These are phyloP conservation scores for Trypanosoma brucei DNA, from an alignment of 208 protist species.

Conservation along the genomic window DNA sequence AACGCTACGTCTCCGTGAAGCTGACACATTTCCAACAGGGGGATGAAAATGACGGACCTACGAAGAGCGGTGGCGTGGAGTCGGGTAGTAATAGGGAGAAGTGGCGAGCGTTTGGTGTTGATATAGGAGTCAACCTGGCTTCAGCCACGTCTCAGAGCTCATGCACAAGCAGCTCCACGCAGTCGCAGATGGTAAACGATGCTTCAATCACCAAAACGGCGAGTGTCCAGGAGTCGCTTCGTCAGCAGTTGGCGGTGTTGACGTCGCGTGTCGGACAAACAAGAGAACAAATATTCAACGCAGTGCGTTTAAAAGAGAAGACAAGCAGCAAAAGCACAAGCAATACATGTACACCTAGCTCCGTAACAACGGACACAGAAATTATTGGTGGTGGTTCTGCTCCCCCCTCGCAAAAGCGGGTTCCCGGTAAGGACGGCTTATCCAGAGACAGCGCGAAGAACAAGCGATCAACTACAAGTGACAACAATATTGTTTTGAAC, in stretches of 20 bases:
- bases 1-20: constrained; percentile 14
- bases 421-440: too few species aligned
- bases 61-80: background rate
- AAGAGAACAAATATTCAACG: constrained; percentile 28
- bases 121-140: constrained; percentile 4
- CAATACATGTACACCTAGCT: constrained; percentile 3
- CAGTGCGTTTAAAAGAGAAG: background rate
- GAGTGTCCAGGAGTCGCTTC: constrained; percentile 14
- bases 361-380: background rate
- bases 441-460: too few species aligned
- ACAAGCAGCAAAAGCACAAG: constrained; percentile 14
- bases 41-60: background rate
- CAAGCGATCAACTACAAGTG: too few species aligned
- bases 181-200: background rate
- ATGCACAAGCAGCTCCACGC: background rate
- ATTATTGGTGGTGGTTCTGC: background rate
- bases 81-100: constrained; percentile 18
- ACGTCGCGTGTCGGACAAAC: constrained; percentile 41
- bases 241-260: constrained; percentile 27
- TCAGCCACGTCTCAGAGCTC: background rate
- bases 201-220: background rate
- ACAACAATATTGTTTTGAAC: too few species aligned
- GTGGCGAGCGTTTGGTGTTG: constrained; percentile 33
- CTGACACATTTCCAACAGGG: constrained; percentile 10
- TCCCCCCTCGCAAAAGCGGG: background rate